These are phyloP conservation scores for Coemansia sp. DNA, from an alignment of 192 early-diverging fungal species.

Conservation along the genomic window DNA sequence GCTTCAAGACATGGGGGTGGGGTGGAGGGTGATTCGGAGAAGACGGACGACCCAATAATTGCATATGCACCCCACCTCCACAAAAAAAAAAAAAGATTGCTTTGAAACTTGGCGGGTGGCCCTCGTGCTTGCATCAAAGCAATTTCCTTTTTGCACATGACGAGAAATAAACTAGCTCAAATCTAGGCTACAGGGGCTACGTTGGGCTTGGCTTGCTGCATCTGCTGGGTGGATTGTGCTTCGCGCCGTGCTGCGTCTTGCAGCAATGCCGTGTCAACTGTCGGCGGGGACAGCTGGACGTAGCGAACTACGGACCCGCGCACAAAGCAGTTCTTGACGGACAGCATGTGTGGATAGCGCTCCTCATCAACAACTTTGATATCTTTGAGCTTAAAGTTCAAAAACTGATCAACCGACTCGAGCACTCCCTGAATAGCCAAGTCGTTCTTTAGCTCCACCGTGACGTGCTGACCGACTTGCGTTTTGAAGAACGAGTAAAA, in stretches of 20 bases:
- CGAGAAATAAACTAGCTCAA: background rate
- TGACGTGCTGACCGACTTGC: conserved; percentile 90
- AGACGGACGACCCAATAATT: background rate
- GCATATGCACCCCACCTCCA: background rate
- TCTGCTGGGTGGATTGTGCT: conserved; percentile 59
- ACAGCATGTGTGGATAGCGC: conserved; percentile 95
- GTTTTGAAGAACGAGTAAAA: conserved; percentile 99
- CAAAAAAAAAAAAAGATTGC: too few relatives aligned
- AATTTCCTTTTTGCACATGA: background rate
- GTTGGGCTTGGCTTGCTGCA: conserved; percentile 30
- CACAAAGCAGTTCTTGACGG: conserved; percentile 99
- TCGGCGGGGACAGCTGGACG: conserved; percentile 80
- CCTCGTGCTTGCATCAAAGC: background rate
- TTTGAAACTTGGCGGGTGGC: background rate
- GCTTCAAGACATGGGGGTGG: background rate
- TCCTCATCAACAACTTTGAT: conserved; percentile 81
- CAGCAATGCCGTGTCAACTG: conserved; percentile 91
- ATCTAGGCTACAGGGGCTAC: conserved; percentile 5
- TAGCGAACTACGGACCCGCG: conserved; percentile 98
- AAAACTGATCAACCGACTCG: conserved; percentile 98
- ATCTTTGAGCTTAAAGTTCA: conserved; percentile 98
- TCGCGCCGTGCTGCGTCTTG: conserved; percentile 97
- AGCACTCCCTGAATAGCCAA: conserved; percentile 87
- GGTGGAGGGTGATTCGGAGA: background rate
- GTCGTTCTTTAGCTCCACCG: conserved; percentile 99